Percentiles rank a stretch among this genome's conserved stretches.
These are phyloP conservation scores for Nicotiana tabacum DNA, from an alignment of 257 asterid species.

Conservation along the genomic window DNA sequence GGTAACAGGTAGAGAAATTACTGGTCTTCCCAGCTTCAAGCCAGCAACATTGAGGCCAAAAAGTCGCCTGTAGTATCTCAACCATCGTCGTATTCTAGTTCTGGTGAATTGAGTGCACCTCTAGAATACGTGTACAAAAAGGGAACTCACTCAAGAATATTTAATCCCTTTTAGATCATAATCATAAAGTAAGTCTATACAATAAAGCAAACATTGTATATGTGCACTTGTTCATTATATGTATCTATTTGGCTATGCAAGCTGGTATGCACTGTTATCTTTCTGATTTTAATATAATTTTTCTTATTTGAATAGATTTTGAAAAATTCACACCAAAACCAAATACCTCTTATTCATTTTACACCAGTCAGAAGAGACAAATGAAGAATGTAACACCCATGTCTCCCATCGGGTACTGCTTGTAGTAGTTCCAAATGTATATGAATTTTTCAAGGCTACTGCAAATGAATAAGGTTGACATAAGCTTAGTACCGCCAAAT, in stretches of 20 bases:
- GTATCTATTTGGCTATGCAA: not conserved
- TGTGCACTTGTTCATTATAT: not conserved
- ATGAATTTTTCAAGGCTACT: too few relatives aligned
- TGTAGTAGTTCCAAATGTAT: not conserved
- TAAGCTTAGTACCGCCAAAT: too few relatives aligned
- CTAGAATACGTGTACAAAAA: not conserved
- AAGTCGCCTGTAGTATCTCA: conserved; percentile 56
- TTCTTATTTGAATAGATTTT: not conserved
- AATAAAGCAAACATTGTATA: not conserved
- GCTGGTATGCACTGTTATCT: too few relatives aligned
- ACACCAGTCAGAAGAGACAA: not conserved
- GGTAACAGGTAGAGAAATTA: conserved; percentile 89
- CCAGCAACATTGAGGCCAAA: conserved; percentile 46
- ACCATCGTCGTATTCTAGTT: not conserved
- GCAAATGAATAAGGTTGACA: not conserved
- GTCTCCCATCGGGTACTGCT: not conserved
- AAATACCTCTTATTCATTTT: not conserved
- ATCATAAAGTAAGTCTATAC: not conserved
- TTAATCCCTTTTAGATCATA: not conserved
- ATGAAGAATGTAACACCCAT: not conserved
- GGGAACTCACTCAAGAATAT: not conserved
- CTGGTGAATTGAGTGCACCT: not conserved
- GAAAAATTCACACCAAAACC: not conserved
- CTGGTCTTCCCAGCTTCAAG: conserved; percentile 82
- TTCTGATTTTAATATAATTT: not conserved